Percentiles rank a stretch among this genome's conserved stretches.
Evolutionary conservation across 148 eudicot species (phyloP).

Genomic region (Vaccinium darrowii): DNA sequence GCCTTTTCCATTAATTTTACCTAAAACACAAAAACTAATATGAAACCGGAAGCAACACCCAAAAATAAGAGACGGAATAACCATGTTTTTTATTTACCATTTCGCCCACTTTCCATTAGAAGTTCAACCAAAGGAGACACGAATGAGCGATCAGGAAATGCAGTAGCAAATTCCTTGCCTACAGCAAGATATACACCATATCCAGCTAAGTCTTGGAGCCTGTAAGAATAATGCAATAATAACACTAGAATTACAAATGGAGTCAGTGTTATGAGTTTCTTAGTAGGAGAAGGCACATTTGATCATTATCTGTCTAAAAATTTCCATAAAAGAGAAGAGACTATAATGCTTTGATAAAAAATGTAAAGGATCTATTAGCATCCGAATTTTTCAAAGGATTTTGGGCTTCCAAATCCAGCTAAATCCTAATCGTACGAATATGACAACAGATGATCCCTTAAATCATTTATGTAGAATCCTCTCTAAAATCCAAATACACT

Average conservation of each 20-base stretch:
- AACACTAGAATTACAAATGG: not conserved
- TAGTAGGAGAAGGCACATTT: not conserved
- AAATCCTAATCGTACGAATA: not conserved
- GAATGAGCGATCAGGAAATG: slow-evolving; percentile 67
- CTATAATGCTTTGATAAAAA: slow-evolving; percentile 12
- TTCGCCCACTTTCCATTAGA: slow-evolving; percentile 72
- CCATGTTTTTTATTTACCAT: slow-evolving; percentile 48
- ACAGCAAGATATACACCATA: slow-evolving; percentile 79
- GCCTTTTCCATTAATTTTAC: slow-evolving; percentile 92
- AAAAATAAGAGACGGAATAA: slow-evolving; percentile 6
- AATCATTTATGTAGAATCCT: not conserved
- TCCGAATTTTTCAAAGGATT: not conserved
- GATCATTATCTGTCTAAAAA: slow-evolving; percentile 1
- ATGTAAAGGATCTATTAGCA: not conserved
- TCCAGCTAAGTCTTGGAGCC: slow-evolving; percentile 86
- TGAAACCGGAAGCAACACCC: slow-evolving; percentile 1
- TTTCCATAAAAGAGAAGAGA: not conserved
- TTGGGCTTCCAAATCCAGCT: not conserved
- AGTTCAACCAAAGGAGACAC: slow-evolving; percentile 60
- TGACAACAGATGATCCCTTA: not conserved
- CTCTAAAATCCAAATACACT: not conserved
- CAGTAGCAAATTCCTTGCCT: slow-evolving; percentile 39
- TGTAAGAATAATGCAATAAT: slow-evolving; percentile 26
- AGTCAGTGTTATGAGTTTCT: not conserved
- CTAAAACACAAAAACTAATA: slow-evolving; percentile 31